Evolutionary conservation across 2,329 filamentous ascomycete genomes (phyloP).

Genomic region (Pyrenochaeta sp.): DNA sequence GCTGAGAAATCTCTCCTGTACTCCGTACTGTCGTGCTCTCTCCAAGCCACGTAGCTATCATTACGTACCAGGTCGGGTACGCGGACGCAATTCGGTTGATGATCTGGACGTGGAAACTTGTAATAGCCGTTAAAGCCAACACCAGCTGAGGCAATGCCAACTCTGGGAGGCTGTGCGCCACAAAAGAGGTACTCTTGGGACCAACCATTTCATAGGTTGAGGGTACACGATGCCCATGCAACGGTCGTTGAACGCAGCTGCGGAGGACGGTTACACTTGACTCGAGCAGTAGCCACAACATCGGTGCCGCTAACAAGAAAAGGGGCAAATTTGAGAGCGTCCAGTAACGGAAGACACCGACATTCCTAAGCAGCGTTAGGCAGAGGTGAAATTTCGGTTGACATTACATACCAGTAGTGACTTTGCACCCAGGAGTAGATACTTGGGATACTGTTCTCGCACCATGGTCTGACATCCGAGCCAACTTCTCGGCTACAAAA

Average conservation of each 20-base stretch:
- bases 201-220: conserved; percentile 16
- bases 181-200: conserved; percentile 11
- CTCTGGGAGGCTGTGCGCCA: conserved; percentile 32
- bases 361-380: conserved; percentile 69
- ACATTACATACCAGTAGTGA: conserved; percentile 79
- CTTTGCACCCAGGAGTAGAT: conserved; percentile 91
- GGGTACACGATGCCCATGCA: conserved; percentile 24
- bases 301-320: conserved; percentile 83
- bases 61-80: conserved; percentile 90
- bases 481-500: conserved; percentile 57
- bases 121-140: conserved; percentile 75
- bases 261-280: conserved; percentile 61
- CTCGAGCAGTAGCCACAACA: conserved; percentile 71
- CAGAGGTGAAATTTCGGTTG: neutral
- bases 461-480: conserved; percentile 71
- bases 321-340: conserved; percentile 84
- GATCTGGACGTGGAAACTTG: conserved; percentile 91
- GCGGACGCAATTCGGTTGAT: conserved; percentile 88
- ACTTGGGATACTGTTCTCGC: conserved; percentile 74
- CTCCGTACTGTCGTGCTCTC: neutral
- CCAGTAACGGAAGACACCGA: conserved; percentile 92
- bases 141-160: conserved; percentile 77
- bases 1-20: neutral
- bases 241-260: conserved; percentile 52
- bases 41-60: conserved; percentile 63